Evolutionary conservation across 202 grass and related monocot species (phyloP), one percentile per base, ranked within the genome.

Genomic region (Musa balbisiana): DNA sequence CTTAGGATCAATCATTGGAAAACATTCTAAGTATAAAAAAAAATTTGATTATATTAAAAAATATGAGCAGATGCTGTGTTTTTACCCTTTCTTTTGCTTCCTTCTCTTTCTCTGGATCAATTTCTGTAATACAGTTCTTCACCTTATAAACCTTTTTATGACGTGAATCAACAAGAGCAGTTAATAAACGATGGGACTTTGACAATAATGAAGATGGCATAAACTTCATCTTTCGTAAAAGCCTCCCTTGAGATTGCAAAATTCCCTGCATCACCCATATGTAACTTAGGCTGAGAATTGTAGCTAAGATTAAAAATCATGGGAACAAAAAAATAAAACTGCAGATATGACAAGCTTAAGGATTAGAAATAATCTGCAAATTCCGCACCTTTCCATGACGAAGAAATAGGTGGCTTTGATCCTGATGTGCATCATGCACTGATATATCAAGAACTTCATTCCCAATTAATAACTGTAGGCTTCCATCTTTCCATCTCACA

Each of bases 121-220:
- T 92, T 68, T 86, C 83, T 53, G 92, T 90, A 80, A 92, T 85
- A 85, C 95, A 98, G 77, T 92, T 98, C 81, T 88, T 90, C 83
- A 98, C 92, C 81, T 94, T 94, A 77, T 89, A 87, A 10, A 90
- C 92, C 84, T 92, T 98, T 77, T 92, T 98, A 83, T 98, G 86
- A 66, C 90, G 88, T 79, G 95, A 98, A 86, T 94, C 95, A 83
- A 98, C 91, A 75, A 98, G 83, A 54, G 95, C 95, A 73, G 88
- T 98, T 76, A 98, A 83, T 80, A 91, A 86, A 51, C 88, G 86
- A 85, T 98, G 91, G 0, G 91, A 98, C 78, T 94, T 94, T 60
- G 95, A 98, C 80, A 88, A 92, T 73, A 98, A 84, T 65, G 95
- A 98, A 83, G 95, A 98, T 84, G 95, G 95, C 91, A 94, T 98